These are phyloP conservation scores for Stagonosporopsis rhizophila DNA, from an alignment of 2,329 filamentous ascomycete species.

Conservation along the genomic window DNA sequence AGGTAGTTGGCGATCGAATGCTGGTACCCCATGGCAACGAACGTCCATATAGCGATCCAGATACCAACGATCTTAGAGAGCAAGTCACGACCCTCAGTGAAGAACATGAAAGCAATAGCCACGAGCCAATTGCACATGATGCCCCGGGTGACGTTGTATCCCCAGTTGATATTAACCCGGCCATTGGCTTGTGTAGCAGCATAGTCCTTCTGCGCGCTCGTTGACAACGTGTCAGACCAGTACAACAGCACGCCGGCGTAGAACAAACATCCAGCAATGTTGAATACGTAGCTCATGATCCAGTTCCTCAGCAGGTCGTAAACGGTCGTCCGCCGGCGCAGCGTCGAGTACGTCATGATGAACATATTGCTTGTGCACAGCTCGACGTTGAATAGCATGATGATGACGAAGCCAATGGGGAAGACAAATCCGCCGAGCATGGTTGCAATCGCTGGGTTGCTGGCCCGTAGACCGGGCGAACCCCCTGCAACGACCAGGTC, in stretches of 20 bases:
- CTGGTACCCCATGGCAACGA: constrained; percentile 19
- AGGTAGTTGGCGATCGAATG: constrained; percentile 19
- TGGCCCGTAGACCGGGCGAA: constrained; percentile 29
- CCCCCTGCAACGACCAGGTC: constrained; percentile 43
- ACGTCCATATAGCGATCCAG: constrained; percentile 14
- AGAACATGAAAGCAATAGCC: constrained; percentile 12
- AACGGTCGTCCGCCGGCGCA: constrained; percentile 17
- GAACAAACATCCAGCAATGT: constrained; percentile 20
- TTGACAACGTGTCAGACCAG: constrained; percentile 20
- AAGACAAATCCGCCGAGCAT: constrained; percentile 18
- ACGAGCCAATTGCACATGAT: constrained; percentile 22
- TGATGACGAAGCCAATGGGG: constrained; percentile 24
- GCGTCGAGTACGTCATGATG: constrained; percentile 21
- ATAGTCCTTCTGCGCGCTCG: constrained; percentile 19
- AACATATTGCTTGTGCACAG: constrained; percentile 29
- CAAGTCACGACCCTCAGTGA: constrained; percentile 11
- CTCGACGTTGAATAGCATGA: constrained; percentile 24
- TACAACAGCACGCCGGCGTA: constrained; percentile 23
- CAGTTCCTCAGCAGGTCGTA: constrained; percentile 18
- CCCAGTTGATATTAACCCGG: constrained; percentile 18
- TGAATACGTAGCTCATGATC: constrained; percentile 22
- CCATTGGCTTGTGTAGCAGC: constrained; percentile 14
- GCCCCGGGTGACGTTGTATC: constrained; percentile 14
- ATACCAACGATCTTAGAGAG: constrained; percentile 16
- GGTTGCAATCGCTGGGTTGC: constrained; percentile 23